Conservation (phyloP, 805 yeast species). For the Cyberlindnera euphorbiae region DNA sequence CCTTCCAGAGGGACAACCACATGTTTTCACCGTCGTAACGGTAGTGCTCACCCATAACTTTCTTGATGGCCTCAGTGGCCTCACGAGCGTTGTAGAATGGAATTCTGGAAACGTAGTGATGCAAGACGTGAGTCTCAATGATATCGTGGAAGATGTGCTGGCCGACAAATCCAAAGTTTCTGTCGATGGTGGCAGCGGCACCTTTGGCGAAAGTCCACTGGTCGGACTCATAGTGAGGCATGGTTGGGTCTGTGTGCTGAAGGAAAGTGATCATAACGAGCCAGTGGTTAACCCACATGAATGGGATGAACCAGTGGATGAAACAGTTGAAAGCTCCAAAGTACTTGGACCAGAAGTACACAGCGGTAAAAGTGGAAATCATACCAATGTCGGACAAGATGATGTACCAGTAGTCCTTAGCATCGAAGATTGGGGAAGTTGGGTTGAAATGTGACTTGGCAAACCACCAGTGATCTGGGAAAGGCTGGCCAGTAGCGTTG, state of each 20-base stretch:
- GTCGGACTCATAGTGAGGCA: constrained; percentile 73
- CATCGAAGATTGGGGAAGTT: constrained; percentile 66
- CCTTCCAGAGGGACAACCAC: constrained; percentile 62
- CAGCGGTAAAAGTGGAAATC: constrained; percentile 42
- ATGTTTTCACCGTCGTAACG: constrained; percentile 62
- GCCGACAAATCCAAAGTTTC: constrained; percentile 80
- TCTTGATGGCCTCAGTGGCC: constrained; percentile 72
- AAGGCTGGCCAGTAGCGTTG: constrained; percentile 75
- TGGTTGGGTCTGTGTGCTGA: constrained; percentile 74
- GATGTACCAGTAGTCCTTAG: constrained; percentile 66
- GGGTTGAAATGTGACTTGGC: constrained; percentile 69
- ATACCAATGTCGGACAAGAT: constrained; percentile 73
- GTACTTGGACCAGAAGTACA: constrained; percentile 55
- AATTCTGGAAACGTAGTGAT: constrained; percentile 77
- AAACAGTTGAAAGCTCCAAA: constrained; percentile 61
- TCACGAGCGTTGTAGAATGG: constrained; percentile 86
- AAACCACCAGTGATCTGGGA: constrained; percentile 43
- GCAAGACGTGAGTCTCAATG: constrained; percentile 86
- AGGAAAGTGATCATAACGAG: constrained; percentile 79
- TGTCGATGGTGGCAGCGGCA: constrained; percentile 84
- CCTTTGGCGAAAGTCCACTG: constrained; percentile 88
- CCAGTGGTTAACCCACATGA: constrained; percentile 84
- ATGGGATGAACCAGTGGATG: constrained; percentile 73
- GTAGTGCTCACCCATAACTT: constrained; percentile 84
- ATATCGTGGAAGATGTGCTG: constrained; percentile 79